Base-by-base conservation (phyloP, 345 rosid genomes). In the Populus pruinosa region DNA sequence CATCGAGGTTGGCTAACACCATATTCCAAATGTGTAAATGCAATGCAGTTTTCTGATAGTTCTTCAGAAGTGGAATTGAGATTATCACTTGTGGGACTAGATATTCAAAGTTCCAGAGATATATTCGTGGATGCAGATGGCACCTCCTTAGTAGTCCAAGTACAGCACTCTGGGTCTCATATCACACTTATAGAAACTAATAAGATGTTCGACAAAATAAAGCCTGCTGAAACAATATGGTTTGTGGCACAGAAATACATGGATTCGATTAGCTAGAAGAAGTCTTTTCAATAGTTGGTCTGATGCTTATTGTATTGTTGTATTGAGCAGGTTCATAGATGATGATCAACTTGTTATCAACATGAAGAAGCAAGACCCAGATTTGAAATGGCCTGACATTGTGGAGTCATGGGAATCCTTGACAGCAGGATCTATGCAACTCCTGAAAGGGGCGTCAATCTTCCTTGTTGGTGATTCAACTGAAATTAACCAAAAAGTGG, bases 341-440 rank as follows among this genome's bases (percentile, higher is more conserved):
- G 97, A 93, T 23, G 91, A 90, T 76, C 87, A 91, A 78, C 85
- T 95, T 67, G 93, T 95, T 76, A 89, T 93, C 14, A 95, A 87
- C 84, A 78, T 95, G 89, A 95, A 91, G 85, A 95, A 93, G 87
- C 92, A 87, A 76, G 93, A 90, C 71, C 92, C 92, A 0, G 90
- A 89, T 38, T 85, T 91, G 86, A 91, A 93, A 83, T 95, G 98
- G 96, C 97, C 97, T 67, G 93, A 91, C 80, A 86, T 91, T 86
- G 84, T 90, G 78, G 97, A 94, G 85, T 90, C 98, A 1, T 91
- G 96, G 98, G 94, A 93, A 50, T 95, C 99, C 49, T 82, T 91
- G 83, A 85, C 97, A 67, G 90, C 90, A 17, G 97, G 91, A 49
- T 83, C 90, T 43, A 73, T 82, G 90, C 97, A 95, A 77, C 91